Evolutionary conservation across 1,284 basidiomycete species (phyloP).

Genomic region (Anthracocystis panici-leucophaei): DNA sequence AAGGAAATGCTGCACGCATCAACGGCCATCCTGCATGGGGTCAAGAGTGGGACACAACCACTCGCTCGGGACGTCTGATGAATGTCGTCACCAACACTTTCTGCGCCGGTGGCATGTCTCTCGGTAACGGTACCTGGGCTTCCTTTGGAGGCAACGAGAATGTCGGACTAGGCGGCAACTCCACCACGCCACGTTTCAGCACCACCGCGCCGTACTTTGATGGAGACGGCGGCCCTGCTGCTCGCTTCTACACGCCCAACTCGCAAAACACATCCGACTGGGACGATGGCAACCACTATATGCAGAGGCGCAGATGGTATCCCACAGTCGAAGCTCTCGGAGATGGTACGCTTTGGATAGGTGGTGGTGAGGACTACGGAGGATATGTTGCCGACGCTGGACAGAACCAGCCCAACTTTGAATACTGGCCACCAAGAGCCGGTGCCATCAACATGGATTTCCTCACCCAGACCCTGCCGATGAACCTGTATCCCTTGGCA

Average conservation of each 20-base stretch:
- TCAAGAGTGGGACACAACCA: conserved; percentile 48
- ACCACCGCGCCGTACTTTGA: conserved; percentile 35
- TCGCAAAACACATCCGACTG: conserved; percentile 21
- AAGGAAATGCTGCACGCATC: conserved; percentile 62
- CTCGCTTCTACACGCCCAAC: conserved; percentile 45
- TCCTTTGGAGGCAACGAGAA: conserved; percentile 68
- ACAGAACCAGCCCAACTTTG: conserved; percentile 50
- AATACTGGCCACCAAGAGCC: conserved; percentile 44
- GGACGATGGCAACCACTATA: conserved; percentile 38
- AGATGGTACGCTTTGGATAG: conserved; percentile 44
- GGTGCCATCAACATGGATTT: conserved; percentile 45
- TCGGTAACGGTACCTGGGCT: conserved; percentile 68
- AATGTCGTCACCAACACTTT: conserved; percentile 69
- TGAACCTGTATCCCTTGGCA: conserved; percentile 62
- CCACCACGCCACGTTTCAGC: conserved; percentile 34
- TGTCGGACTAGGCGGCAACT: conserved; percentile 58
- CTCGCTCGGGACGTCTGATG: conserved; percentile 52
- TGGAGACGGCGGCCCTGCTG: conserved; percentile 45
- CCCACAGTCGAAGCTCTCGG: conserved; percentile 48
- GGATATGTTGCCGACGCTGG: conserved; percentile 37
- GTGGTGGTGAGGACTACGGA: conserved; percentile 42
- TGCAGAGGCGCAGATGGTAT: conserved; percentile 45
- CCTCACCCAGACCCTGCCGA: conserved; percentile 36
- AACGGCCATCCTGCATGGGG: conserved; percentile 59
- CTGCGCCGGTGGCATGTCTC: conserved; percentile 66